phyloP scores from a whole-genome alignment of 176 grass and related monocot genomes.

The Dactylis glomerata region DNA sequence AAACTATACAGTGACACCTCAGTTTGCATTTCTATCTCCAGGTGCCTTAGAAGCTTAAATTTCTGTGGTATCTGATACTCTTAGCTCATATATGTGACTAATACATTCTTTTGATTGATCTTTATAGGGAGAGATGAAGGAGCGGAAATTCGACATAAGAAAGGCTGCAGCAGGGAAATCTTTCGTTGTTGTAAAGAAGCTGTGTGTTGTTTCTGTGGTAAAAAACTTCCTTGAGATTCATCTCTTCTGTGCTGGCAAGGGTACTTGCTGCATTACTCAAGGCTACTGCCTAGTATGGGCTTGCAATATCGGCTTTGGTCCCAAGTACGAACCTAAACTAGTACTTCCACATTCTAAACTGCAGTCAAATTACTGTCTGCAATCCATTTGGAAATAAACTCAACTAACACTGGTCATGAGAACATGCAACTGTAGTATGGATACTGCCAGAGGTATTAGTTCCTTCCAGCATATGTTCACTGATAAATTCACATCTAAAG shows the following conservation, averaged over 20 bases:
- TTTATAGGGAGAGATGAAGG: slow-evolving; percentile 57
- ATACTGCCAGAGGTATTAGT: too few species aligned
- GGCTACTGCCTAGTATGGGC: slow-evolving; percentile 74
- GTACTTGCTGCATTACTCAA: slow-evolving; percentile 70
- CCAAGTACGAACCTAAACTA: slow-evolving; percentile 37
- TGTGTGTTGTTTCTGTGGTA: slow-evolving; percentile 41
- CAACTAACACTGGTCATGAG: neutral
- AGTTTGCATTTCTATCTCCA: slow-evolving; percentile 77
- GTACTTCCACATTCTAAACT: neutral
- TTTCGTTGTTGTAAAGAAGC: slow-evolving; percentile 44
- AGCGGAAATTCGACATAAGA: slow-evolving; percentile 70
- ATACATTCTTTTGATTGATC: slow-evolving; percentile 3
- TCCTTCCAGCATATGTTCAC: neutral
- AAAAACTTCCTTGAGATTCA: slow-evolving; percentile 83
- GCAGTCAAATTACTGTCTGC: neutral
- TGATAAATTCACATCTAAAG: neutral
- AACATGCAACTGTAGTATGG: too few species aligned
- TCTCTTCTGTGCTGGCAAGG: slow-evolving; percentile 88
- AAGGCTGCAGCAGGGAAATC: slow-evolving; percentile 56
- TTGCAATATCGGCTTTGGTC: slow-evolving; percentile 59
- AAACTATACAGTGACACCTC: slow-evolving; percentile 66
- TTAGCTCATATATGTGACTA: neutral
- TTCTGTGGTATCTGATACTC: neutral
- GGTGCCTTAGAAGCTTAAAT: slow-evolving; percentile 17
- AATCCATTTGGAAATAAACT: slow-evolving; percentile 3